Evolutionary conservation across 2,329 filamentous ascomycete species (phyloP), one percentile per base, ranked within the genome.

Genomic region (Colletotrichum sp.): DNA sequence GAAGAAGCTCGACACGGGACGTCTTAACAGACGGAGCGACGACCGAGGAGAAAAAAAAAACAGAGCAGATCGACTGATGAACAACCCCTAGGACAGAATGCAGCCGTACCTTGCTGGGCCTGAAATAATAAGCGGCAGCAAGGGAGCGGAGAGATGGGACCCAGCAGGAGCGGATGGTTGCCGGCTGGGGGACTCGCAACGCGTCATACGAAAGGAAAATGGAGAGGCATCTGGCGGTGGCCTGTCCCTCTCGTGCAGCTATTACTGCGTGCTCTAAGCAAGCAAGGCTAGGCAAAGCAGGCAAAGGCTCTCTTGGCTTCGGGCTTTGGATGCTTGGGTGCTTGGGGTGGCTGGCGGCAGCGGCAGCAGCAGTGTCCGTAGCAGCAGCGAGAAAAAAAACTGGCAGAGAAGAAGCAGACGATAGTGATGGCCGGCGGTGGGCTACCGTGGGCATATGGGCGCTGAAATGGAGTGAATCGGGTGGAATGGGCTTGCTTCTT

Each of bases 401-500:
- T 65, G 62, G 62, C 16, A 21, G 56, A 30, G 18, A 52, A 18
- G 28, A 67, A 48, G 34, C 24, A 26, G 16, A 32, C 64, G 38
- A n/a, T 32, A 18, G 30, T 13, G 64, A 56, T 26, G 43, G 28
- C 62, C 43, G 64, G 21, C 64, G 28, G 64, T 34, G 48, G 48
- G 61, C 43, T 52, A 21, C 43, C 43, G 43, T 52, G 24, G 16
- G 36, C 30, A 24, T 52, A 52, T 21, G 28, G 63, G 52, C 58
- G 58, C 58, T 28, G 36, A 67, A 67, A 18, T 64, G 38, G 56
- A 43, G 36, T 32, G 36, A 73, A 75, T 64, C 69, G 52, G 56
- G 69, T 64, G 73, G 69, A 75, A 75, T 67, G 69, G 62, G 62
- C 58, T 65, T 72, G 62, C 69, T 73, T 75, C 73, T 75, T 75